These are phyloP conservation scores for Xylariales sp. DNA, from an alignment of 2,329 filamentous ascomycete species.

Conservation along the genomic window DNA sequence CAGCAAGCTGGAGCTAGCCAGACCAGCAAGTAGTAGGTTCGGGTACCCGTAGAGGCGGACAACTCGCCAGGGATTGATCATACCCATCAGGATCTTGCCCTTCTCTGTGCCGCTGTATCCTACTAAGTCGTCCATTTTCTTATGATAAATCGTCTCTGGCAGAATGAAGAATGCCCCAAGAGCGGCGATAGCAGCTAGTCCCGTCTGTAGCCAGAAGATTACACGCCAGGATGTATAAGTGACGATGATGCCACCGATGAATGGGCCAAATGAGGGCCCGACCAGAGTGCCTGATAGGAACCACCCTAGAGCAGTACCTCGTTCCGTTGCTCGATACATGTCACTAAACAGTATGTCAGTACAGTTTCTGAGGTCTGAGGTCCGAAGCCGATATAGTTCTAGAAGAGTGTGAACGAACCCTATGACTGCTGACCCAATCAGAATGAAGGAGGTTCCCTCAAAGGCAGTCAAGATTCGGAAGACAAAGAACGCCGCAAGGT, in stretches of 20 bases:
- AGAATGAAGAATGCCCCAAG: conserved; percentile 61
- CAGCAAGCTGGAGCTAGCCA: conserved; percentile 59
- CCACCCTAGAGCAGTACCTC: conserved; percentile 70
- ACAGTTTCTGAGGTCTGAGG: not conserved
- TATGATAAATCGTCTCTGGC: conserved; percentile 67
- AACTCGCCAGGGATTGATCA: conserved; percentile 64
- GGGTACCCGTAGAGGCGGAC: conserved; percentile 62
- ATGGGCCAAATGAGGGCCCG: conserved; percentile 65
- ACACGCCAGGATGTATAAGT: conserved; percentile 68
- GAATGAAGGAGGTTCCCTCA: conserved; percentile 69
- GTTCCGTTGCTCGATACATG: conserved; percentile 60
- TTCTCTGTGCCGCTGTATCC: conserved; percentile 47
- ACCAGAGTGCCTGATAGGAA: conserved; percentile 68
- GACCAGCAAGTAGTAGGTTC: conserved; percentile 57
- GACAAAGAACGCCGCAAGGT: conserved; percentile 66
- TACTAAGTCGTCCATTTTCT: conserved; percentile 56
- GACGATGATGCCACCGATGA: conserved; percentile 72
- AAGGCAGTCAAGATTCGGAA: conserved; percentile 72
- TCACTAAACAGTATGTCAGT: conserved; percentile 35
- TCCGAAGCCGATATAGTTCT: too few relatives aligned
- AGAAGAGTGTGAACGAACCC: conserved; percentile 43
- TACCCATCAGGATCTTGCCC: conserved; percentile 49
- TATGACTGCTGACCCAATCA: conserved; percentile 66
- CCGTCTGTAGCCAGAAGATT: conserved; percentile 75
- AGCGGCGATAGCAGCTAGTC: conserved; percentile 55